These are phyloP conservation scores for Sextonia rubra DNA, from an alignment of 164 flowering plant genomes.

Conservation along the genomic window DNA sequence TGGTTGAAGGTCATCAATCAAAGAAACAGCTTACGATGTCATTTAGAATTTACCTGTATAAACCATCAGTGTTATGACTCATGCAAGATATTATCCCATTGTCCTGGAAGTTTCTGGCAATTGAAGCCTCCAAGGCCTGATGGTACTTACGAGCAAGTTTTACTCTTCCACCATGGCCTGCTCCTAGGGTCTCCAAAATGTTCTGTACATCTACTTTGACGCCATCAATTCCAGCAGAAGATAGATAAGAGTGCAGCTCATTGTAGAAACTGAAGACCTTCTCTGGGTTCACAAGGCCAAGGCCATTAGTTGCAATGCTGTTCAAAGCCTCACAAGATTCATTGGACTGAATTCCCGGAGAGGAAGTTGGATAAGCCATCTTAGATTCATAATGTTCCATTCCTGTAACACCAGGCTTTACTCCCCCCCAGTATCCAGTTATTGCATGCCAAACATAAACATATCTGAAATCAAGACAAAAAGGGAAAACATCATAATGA, in stretches of 20 bases:
- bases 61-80: conserved; percentile 88
- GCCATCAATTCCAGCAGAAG: conserved; percentile 70
- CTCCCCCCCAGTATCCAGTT: conserved; percentile 92
- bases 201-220: conserved; percentile 90
- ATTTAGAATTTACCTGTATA: conserved; percentile 40
- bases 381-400: conserved; percentile 54
- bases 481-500: too few relatives aligned
- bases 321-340: conserved; percentile 68
- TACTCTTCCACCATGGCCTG: conserved; percentile 73
- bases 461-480: conserved; percentile 71
- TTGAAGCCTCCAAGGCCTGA: conserved; percentile 78
- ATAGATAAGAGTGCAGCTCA: conserved; percentile 66
- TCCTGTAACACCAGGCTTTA: conserved; percentile 47
- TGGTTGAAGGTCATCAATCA: too few relatives aligned
- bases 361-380: conserved; percentile 45
- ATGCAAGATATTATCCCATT: conserved; percentile 84
- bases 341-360: conserved; percentile 53
- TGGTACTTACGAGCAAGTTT: conserved; percentile 72
- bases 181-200: conserved; percentile 80
- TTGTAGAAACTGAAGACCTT: conserved; percentile 50
- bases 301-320: conserved; percentile 53
- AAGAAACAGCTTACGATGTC: too few relatives aligned
- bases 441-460: conserved; percentile 94
- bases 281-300: conserved; percentile 66
- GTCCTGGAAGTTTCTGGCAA: conserved; percentile 61